A percentile compares a stretch with the other conserved stretches of the same genome.
These are phyloP conservation scores for Stachybotrys echinatus DNA, from an alignment of 2,329 filamentous ascomycete genomes.

Conservation along the genomic window DNA sequence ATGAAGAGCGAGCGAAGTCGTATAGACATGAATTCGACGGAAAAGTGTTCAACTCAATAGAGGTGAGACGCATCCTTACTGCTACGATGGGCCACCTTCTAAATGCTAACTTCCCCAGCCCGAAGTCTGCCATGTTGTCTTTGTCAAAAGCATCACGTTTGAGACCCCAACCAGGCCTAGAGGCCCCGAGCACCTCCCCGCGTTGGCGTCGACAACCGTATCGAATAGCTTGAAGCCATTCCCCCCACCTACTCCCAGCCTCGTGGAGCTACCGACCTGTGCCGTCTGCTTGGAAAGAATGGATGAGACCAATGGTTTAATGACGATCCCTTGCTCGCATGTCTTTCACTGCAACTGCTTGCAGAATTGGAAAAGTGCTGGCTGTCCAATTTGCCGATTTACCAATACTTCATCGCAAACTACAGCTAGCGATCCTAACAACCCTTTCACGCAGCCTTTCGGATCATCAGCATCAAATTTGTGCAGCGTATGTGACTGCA, in stretches of 20 bases:
- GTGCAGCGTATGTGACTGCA: slow-evolving; percentile 75
- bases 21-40: slow-evolving; percentile 91
- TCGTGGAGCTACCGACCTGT: slow-evolving; percentile 90
- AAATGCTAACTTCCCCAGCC: slow-evolving; percentile 43
- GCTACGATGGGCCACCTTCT: neutral
- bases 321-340: slow-evolving; percentile 96
- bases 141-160: slow-evolving; percentile 88
- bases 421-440: slow-evolving; percentile 37
- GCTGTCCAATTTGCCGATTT: slow-evolving; percentile 92
- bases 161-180: slow-evolving; percentile 51
- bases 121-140: slow-evolving; percentile 91
- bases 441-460: slow-evolving; percentile 50
- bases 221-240: slow-evolving; percentile 51
- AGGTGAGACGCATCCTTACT: slow-evolving; percentile 44
- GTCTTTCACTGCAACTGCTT: slow-evolving; percentile 96
- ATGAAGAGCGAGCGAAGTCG: slow-evolving; percentile 64
- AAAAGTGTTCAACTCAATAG: slow-evolving; percentile 86
- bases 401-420: slow-evolving; percentile 47
- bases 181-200: slow-evolving; percentile 53
- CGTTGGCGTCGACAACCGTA: slow-evolving; percentile 39
- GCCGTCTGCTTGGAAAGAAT: slow-evolving; percentile 95
- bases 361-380: slow-evolving; percentile 91
- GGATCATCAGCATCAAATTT: slow-evolving; percentile 59
- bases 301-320: slow-evolving; percentile 92
- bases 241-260: slow-evolving; percentile 67